Evolutionary conservation across 2,329 filamentous ascomycete genomes (phyloP).

Genomic region (Colletotrichum coccodes): DNA sequence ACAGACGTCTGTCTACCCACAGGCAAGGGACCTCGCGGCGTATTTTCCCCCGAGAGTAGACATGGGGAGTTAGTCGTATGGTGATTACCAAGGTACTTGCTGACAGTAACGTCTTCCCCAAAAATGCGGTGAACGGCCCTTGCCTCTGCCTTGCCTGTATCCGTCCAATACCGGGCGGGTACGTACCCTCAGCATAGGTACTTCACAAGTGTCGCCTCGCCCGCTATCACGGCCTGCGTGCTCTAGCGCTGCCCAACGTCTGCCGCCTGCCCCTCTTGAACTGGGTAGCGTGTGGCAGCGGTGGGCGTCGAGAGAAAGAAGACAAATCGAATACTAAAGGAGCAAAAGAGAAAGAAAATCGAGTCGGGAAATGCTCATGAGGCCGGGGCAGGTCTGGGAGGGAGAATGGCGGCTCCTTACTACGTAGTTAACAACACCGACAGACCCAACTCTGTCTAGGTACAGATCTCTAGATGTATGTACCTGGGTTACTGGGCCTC

Average conservation of each 20-base stretch:
- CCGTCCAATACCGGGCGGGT: neutral
- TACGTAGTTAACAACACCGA: no score
- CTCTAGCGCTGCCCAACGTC: slow-evolving; percentile 12
- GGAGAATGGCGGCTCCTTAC: no score
- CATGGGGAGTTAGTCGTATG: neutral
- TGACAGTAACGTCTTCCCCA: neutral
- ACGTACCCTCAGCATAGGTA: neutral
- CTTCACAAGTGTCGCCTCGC: neutral
- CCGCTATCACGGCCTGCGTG: slow-evolving; percentile 1
- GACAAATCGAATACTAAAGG: neutral
- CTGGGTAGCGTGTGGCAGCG: neutral
- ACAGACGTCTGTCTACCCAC: neutral
- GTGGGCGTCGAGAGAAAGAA: neutral
- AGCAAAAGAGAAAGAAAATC: neutral
- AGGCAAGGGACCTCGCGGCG: neutral
- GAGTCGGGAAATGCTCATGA: no score
- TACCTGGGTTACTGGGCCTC: neutral
- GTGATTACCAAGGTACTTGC: no score
- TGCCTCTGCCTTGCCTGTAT: neutral
- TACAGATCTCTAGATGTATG: no score
- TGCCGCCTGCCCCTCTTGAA: slow-evolving; percentile 14
- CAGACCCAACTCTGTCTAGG: no score
- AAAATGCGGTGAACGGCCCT: slow-evolving; percentile 32
- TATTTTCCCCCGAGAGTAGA: neutral
- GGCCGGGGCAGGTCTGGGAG: no score